Evolutionary conservation across 306 rosid species (phyloP).

Genomic region (Trifolium subterraneum): DNA sequence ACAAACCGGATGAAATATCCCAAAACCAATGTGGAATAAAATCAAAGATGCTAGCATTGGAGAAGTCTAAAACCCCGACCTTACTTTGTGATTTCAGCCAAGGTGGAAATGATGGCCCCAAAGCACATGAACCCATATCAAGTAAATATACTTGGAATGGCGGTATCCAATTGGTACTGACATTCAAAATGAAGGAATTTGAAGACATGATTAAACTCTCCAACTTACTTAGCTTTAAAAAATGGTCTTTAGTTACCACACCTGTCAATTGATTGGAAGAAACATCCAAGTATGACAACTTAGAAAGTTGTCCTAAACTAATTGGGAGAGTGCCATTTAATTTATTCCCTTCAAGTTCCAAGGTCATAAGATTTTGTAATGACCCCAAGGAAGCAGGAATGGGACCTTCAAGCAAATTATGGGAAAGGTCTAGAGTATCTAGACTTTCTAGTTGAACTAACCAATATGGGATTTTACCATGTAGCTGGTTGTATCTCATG

Average conservation of each 20-base stretch:
- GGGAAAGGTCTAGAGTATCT: neutral
- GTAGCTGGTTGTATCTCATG: neutral
- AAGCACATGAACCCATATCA: neutral
- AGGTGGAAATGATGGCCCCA: neutral
- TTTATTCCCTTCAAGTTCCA: neutral
- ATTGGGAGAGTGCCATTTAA: neutral
- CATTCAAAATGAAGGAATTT: neutral
- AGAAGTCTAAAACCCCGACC: neutral
- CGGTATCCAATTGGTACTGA: neutral
- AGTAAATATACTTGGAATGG: neutral
- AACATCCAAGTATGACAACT: neutral
- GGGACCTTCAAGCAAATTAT: neutral
- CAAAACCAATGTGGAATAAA: constrained; percentile 4
- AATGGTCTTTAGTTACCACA: neutral
- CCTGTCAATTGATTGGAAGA: neutral
- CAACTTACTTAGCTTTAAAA: neutral
- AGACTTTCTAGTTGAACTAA: neutral
- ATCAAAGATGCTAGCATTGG: neutral
- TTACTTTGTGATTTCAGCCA: constrained; percentile 1
- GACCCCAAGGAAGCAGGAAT: constrained; percentile 3
- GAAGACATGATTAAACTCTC: neutral
- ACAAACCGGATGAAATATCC: neutral
- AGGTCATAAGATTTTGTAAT: neutral
- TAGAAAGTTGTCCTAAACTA: neutral
- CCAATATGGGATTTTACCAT: constrained; percentile 3